Base-by-base conservation (phyloP, 257 asterid genomes). In the Nicotiana tomentosiformis region DNA sequence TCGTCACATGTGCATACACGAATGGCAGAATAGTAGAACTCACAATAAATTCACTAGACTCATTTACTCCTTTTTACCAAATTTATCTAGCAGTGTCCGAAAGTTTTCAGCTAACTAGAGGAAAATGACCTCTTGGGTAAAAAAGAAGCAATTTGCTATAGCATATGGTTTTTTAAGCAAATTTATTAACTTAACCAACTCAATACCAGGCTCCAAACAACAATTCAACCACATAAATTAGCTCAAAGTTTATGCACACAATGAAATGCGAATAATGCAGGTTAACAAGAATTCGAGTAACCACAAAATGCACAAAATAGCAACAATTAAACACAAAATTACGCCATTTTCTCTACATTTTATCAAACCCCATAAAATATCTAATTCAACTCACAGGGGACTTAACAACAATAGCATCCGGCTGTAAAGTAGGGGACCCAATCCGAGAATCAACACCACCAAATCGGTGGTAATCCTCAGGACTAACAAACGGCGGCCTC, bases 381-480 rank as follows among this genome's bases (percentile, higher is more conserved):
- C 39, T 1, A 12, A 72, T 72, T 46, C 18, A 46, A 88, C 97
- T 85, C 86, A 95, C 98, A 29, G 98, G 86, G 26, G 96, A 91
- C 90, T 93, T 95, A 81, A 95, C 89, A 30, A 92, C 88, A 77
- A 93, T 83, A 83, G 93, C 97, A 82, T 57, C 64, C 7, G 64
- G 64, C 10, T 57, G 64, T 17, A 56, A 16, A 56, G 16, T 56
- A 56, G n/a, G n/a, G 20, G 61, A 56, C 20, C 64, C 64, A 57
- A 55, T 55, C 18, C n/a, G 18, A 4, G 60, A 55, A 55, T 55
- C 60, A 55, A 15, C 60, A 55, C 18, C 64, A 18, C 64, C 64
- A 87, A 94, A 93, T 11, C 92, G 91, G 88, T 94, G 97, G 77
- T 95, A 93, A 82, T 92, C 97, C 60, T 89, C 93, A 5, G 96